Conservation (phyloP, 805 yeast species). For the Maudiozyma barnettii region DNA sequence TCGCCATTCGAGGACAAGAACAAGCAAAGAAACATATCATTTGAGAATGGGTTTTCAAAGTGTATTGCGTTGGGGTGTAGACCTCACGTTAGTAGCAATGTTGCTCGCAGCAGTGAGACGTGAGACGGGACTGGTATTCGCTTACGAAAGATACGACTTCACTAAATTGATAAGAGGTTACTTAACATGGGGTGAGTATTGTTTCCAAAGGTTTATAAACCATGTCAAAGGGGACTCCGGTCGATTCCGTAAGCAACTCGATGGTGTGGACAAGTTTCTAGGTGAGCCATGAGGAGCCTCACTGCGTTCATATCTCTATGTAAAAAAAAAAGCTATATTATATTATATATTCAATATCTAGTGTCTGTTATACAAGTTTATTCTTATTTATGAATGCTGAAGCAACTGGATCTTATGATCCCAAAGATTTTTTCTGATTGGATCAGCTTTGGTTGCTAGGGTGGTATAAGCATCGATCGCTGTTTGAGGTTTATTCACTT, state of each 20-base stretch:
- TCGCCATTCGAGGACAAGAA: not conserved
- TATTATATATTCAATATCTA: too few species aligned
- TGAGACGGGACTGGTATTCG: conserved; percentile 60
- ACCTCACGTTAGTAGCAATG: conserved; percentile 69
- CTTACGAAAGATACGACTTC: conserved; percentile 29
- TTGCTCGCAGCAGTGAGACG: conserved; percentile 79
- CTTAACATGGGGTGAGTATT: conserved; percentile 50
- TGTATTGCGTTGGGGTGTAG: conserved; percentile 59
- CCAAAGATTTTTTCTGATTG: conserved; percentile 59
- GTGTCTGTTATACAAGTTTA: too few species aligned
- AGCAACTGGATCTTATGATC: conserved; percentile 30
- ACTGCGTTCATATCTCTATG: too few species aligned
- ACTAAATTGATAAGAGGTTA: conserved; percentile 44
- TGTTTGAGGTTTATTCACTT: conserved; percentile 6
- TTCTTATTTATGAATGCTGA: conserved; percentile 10
- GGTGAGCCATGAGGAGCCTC: not conserved
- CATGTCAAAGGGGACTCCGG: conserved; percentile 37
- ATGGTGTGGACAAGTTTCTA: conserved; percentile 14
- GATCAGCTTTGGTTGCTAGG: conserved; percentile 40
- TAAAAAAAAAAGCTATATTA: too few species aligned
- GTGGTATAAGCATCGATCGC: conserved; percentile 38
- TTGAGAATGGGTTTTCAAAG: conserved; percentile 11
- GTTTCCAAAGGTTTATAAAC: conserved; percentile 42
- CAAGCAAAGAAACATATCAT: not conserved
- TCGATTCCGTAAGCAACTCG: conserved; percentile 33